Evolutionary conservation across 2,329 filamentous ascomycete species (phyloP), one percentile per base, ranked within the genome.

Genomic region (Microdochium trichocladiopsis): DNA sequence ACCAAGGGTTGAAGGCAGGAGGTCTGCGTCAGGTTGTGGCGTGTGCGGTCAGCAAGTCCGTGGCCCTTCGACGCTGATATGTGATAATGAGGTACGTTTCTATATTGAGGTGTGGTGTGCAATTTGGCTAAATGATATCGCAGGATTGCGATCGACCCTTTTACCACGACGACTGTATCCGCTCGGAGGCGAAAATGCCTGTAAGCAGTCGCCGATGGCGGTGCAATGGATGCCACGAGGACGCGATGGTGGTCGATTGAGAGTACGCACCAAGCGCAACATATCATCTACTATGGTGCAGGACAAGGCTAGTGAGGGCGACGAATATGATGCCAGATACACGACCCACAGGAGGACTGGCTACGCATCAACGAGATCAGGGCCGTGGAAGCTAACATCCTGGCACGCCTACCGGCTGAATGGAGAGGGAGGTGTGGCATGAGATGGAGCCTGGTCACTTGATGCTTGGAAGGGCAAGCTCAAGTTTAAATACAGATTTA

Each of bases 91-190:
- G 66, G 77, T 80, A 61, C 65, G 70, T 65, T 21, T 50, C 23
- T 5, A 25, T 12, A n/a, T 43, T 16, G 31, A 4, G 33, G 9
- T 37, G 4, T 24, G 31, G 10, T n/a, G 25, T 24, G n/a, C 21
- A 50, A 56, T 53, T 47, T 56, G 51, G 22, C 41, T 49, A 50
- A 43, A 53, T 59, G 37, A 58, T 12, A 25, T 10, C 52, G 55
- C 47, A 80, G 75, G 52, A 60, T 43, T 79, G 76, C 54, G 52
- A 59, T 4, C 66, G 62, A 8, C 72, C 75, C 2, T 59, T 79
- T 1, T 80, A 79, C 52, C 79, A 82, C 57, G 67, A 67, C 25
- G 64, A 69, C 48, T 82, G 79, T 57, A 69, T 77, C 31, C 61
- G 62, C 25, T 55, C 63, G 2, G 59, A 65, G 4, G 66, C 71